Evolutionary conservation across 768 basidiomycete species (phyloP), one percentile per base, ranked within the genome.

Genomic region (Lentinula sp.): DNA sequence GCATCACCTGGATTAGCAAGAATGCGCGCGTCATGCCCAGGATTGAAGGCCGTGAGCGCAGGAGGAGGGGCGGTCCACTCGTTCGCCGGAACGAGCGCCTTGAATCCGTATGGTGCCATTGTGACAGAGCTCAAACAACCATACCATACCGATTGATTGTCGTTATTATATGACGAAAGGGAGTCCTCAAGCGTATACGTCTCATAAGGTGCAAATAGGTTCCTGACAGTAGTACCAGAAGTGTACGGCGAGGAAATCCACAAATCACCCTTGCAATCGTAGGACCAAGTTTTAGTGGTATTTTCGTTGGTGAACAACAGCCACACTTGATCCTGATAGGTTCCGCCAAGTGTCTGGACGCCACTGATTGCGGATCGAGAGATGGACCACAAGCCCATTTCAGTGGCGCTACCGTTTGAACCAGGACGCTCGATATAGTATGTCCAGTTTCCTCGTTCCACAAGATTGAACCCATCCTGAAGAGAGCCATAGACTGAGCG

Each of bases 221-320:
- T 97, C 62, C 76, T 80, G n/a, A 97, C 83, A 5, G 66, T 70
- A 8, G 74, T 81, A n/a, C 84, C 83, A 6, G 83, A 81, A 49
- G 71, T 64, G 73, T 80, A 95, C 0, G 95, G 94, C 0, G 93
- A 82, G 0, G 89, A 88, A 57, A 96, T 93, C 91, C 92, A 93
- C n/a, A 75, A 67, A 2, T 69, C 18, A 10, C 74, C 62, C 15
- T 71, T 74, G 73, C 95, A 97, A 65, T 85, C 76, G 67, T 77
- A 84, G 18, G 76, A 69, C 74, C 86, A 93, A 0, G 85, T 81
- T 61, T 75, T 74, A 4, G 94, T 90, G 46, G 66, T 51, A 67
- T 97, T 97, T 76, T 91, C 87, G 73, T 96, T 97, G 50, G 90
- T 85, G 74, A 85, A 96, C 3, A 97, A 73, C 67, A 96, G 56